A percentile compares a stretch with the other conserved stretches of the same genome.
Conservation (phyloP, 2,329 filamentous ascomycete genomes). For the Ophiocordyceps sinensis region DNA sequence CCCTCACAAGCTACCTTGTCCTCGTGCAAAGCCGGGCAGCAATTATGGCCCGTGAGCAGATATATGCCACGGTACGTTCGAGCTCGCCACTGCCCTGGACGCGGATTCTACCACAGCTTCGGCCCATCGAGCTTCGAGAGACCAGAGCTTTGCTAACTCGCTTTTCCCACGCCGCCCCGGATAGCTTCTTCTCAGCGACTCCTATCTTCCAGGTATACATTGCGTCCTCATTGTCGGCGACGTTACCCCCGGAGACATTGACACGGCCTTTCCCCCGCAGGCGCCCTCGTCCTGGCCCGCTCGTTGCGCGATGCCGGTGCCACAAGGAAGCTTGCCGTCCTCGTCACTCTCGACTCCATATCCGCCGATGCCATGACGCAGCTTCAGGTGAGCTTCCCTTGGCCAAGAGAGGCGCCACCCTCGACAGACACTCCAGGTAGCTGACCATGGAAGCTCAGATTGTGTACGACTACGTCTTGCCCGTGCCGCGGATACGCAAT, state of each 20-base stretch:
- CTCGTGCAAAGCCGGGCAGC: slow-evolving; percentile 16
- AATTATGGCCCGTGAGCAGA: slow-evolving; percentile 24
- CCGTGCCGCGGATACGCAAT: slow-evolving; percentile 69
- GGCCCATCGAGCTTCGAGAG: too few relatives aligned
- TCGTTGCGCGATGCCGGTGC: slow-evolving; percentile 85
- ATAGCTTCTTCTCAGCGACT: slow-evolving; percentile 83
- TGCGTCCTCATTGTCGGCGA: not conserved
- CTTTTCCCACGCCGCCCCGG: too few relatives aligned
- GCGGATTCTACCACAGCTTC: too few relatives aligned
- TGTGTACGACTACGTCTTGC: slow-evolving; percentile 79
- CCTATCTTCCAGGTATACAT: slow-evolving; percentile 74
- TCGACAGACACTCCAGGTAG: not conserved
- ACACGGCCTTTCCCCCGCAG: slow-evolving; percentile 28
- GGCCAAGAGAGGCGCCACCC: not conserved
- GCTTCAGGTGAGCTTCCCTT: slow-evolving; percentile 46
- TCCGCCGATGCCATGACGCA: slow-evolving; percentile 61
- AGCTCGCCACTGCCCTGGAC: too few relatives aligned
- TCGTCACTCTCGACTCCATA: slow-evolving; percentile 71
- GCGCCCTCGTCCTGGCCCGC: slow-evolving; percentile 85
- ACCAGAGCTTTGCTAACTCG: slow-evolving; percentile 2
- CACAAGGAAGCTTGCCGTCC: slow-evolving; percentile 67
- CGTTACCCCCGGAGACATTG: not conserved
- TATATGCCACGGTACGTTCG: slow-evolving; percentile 41
- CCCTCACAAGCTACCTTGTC: not conserved
- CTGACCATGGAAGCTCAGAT: slow-evolving; percentile 29